Conservation (phyloP, 768 basidiomycete genomes). For the Strobilomyces echinocephalus region DNA sequence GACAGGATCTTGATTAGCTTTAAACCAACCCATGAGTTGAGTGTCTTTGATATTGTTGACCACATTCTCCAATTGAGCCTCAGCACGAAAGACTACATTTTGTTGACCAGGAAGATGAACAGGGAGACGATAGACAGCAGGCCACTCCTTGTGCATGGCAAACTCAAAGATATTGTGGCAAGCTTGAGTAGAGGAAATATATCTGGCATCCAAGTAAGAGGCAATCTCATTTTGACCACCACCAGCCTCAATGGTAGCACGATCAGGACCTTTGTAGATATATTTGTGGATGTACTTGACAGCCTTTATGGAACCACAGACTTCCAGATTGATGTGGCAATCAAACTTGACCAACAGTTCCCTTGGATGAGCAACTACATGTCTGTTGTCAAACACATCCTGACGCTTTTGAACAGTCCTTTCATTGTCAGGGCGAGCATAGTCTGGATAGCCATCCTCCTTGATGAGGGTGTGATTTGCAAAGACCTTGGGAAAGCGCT, state of each 20-base stretch:
- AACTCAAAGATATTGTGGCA: neutral
- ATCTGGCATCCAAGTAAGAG: neutral
- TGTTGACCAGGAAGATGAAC: neutral
- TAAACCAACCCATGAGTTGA: neutral
- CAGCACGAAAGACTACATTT: neutral
- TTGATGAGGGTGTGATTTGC: conserved; percentile 30
- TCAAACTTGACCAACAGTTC: conserved; percentile 32
- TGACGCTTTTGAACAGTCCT: conserved; percentile 15
- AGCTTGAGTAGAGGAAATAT: neutral
- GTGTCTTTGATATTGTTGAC: neutral
- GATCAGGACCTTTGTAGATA: conserved; percentile 41
- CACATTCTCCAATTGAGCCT: neutral
- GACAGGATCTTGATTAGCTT: neutral
- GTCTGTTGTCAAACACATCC: conserved; percentile 31
- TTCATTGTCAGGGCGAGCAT: conserved; percentile 35
- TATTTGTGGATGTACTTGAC: conserved; percentile 37
- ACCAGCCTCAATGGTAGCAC: neutral
- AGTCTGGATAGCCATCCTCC: conserved; percentile 39
- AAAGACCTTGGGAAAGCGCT: conserved; percentile 11
- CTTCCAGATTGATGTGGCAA: conserved; percentile 19
- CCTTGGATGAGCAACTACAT: conserved; percentile 41
- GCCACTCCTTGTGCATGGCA: neutral
- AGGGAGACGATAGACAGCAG: neutral
- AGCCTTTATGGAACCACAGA: conserved; percentile 5
- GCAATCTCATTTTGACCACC: neutral